Evolutionary conservation across 1,284 basidiomycete genomes (phyloP), one percentile per base, ranked within the genome.

Genomic region (Gymnopus androsaceus): DNA sequence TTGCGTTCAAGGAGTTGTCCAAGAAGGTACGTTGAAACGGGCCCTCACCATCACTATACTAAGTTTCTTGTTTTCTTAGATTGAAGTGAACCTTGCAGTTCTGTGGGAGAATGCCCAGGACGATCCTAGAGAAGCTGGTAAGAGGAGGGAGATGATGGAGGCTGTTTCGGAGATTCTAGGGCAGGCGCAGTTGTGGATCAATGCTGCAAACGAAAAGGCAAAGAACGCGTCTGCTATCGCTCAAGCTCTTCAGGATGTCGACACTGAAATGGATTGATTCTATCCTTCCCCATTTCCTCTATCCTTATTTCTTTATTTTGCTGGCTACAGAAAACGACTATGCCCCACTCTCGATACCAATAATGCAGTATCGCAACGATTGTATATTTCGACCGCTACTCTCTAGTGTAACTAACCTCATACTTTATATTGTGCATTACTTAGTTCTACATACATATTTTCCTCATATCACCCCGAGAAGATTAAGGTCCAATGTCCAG

Each of bases 31-130:
- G 68, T 58, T 33, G n/a, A 36, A 19, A 30, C 27, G 19, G 46
- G n/a, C n/a, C n/a, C 15, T 52, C 37, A 23, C 52, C 30, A 23
- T 14, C 17, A 41, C 23, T 15, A 15, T 17, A 41, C 38, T 41
- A 15, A 47, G 25, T 11, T 34, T 56, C 12, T 33, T 15, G 11
- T 55, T 53, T 49, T 34, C 19, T 2, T 57, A 84, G 81, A 69
- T 85, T 47, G 83, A 85, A 67, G 81, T 83, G 59, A 81, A 75
- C 61, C 65, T 85, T 55, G 75, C 82, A 9, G 78, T 84, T 14
- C 75, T 86, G 5, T 85, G 83, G 83, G 83, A 85, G 65, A 75
- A 74, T 19, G 66, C 72, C 4, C 71, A 71, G 45, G 80, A 84
- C 57, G 75, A 77, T 64, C 75, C 76, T 14, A 64, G 67, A 27